phyloP scores from a whole-genome alignment of 805 yeast genomes.

The Ogataea corticis region DNA sequence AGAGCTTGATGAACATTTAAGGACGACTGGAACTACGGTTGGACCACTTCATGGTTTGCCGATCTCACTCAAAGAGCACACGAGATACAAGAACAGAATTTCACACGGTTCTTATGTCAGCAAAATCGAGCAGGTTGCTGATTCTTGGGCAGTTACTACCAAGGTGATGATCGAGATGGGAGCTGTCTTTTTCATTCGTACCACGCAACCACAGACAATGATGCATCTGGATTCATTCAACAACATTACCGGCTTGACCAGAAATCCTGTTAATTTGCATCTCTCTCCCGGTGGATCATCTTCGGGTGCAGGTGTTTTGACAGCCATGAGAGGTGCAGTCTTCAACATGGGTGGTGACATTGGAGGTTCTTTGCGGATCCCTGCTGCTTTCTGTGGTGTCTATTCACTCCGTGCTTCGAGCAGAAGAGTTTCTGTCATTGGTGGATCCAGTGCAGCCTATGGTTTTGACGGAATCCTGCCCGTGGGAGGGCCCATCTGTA shows the following conservation, averaged over 20 bases:
- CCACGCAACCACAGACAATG: conserved; percentile 53
- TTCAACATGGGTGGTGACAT: conserved; percentile 62
- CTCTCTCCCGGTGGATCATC: conserved; percentile 59
- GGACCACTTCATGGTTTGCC: conserved; percentile 73
- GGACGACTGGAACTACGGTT: conserved; percentile 46
- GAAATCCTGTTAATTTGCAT: conserved; percentile 26
- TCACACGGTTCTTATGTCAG: conserved; percentile 50
- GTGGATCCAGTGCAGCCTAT: conserved; percentile 37
- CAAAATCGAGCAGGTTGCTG: conserved; percentile 25
- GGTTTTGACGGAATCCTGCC: conserved; percentile 27
- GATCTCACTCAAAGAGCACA: conserved; percentile 42
- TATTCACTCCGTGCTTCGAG: conserved; percentile 44
- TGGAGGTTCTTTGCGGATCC: conserved; percentile 63
- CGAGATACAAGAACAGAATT: conserved; percentile 47
- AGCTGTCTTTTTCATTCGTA: conserved; percentile 55
- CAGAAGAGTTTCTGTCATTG: conserved; percentile 40
- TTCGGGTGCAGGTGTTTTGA: conserved; percentile 62
- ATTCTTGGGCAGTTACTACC: conserved; percentile 41
- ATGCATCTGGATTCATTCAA: conserved; percentile 55
- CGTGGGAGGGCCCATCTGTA: conserved; percentile 5
- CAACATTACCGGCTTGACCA: conserved; percentile 9
- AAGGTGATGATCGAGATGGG: conserved; percentile 43
- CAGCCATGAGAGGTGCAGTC: conserved; percentile 56
- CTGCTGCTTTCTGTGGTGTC: conserved; percentile 53
- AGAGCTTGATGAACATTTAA: conserved; percentile 51